These are phyloP conservation scores for Brettanomyces nanus DNA, from an alignment of 805 yeast genomes.

Conservation along the genomic window DNA sequence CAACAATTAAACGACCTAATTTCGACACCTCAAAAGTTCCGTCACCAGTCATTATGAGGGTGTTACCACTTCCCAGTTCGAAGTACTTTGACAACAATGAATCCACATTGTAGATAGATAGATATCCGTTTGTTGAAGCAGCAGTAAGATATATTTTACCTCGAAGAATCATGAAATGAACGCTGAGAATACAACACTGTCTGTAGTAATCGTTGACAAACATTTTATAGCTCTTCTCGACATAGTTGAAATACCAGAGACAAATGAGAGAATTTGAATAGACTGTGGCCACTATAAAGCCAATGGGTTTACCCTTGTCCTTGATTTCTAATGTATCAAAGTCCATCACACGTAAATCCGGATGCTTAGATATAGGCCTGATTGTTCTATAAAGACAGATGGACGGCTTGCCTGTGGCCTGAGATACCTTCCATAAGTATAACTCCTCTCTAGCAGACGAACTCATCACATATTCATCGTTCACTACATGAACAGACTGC, in stretches of 20 bases:
- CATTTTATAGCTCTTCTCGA: slow-evolving; percentile 31
- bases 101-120: slow-evolving; percentile 54
- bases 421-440: slow-evolving; percentile 60
- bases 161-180: slow-evolving; percentile 32
- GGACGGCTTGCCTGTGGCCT: slow-evolving; percentile 20
- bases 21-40: slow-evolving; percentile 1
- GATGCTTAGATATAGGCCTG: slow-evolving; percentile 46
- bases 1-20: slow-evolving; percentile 22
- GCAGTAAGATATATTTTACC: slow-evolving; percentile 33
- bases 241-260: slow-evolving; percentile 46
- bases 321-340: slow-evolving; percentile 42
- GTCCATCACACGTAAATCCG: slow-evolving; percentile 89
- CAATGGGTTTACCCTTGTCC: slow-evolving; percentile 19
- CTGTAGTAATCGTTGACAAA: slow-evolving; percentile 47
- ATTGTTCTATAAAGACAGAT: slow-evolving; percentile 44
- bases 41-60: slow-evolving; percentile 2
- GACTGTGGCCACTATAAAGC: slow-evolving; percentile 55
- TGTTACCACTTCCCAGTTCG: not conserved
- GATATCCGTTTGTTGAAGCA: slow-evolving; percentile 79
- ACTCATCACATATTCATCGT: slow-evolving; percentile 37
- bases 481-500: slow-evolving; percentile 62
- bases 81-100: slow-evolving; percentile 8
- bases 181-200: slow-evolving; percentile 71
- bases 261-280: slow-evolving; percentile 80
- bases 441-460: slow-evolving; percentile 88